Conservation (phyloP, 805 yeast species). For the Teunomyces aglyptinius region DNA sequence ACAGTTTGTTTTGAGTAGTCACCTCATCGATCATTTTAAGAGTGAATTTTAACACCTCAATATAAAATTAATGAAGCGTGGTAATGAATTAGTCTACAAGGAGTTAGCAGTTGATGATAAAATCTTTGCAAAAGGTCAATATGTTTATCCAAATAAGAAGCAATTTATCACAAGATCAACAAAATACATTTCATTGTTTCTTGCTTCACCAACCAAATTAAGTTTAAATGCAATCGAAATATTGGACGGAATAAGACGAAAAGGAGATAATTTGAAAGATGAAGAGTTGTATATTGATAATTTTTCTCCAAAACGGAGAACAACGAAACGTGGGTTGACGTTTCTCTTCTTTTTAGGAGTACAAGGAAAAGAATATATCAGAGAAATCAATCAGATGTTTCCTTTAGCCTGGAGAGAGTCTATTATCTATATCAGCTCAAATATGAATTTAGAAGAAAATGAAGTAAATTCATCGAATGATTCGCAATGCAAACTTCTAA, state of each 20-base stretch:
- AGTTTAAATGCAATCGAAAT: background rate
- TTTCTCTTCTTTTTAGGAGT: constrained; percentile 27
- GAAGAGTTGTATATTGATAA: background rate
- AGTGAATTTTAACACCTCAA: background rate
- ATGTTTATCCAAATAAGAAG: background rate
- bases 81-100: background rate
- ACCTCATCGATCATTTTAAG: background rate
- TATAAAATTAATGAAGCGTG: background rate
- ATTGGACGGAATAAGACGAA: background rate
- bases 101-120: background rate
- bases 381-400: constrained; percentile 11
- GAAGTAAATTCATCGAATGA: constrained; percentile 7
- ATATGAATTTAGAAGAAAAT: constrained; percentile 5
- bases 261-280: background rate
- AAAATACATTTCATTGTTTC: background rate
- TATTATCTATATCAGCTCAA: constrained; percentile 17
- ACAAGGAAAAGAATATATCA: constrained; percentile 31
- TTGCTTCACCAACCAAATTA: background rate
- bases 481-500: constrained; percentile 19
- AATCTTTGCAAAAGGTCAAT: background rate
- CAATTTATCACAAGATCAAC: background rate
- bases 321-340: background rate
- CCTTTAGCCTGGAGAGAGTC: constrained; percentile 1
- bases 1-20: background rate
- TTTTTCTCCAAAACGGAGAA: background rate